Evolutionary conservation across 805 yeast species (phyloP).

Genomic region (Lipomyces oligophaga): DNA sequence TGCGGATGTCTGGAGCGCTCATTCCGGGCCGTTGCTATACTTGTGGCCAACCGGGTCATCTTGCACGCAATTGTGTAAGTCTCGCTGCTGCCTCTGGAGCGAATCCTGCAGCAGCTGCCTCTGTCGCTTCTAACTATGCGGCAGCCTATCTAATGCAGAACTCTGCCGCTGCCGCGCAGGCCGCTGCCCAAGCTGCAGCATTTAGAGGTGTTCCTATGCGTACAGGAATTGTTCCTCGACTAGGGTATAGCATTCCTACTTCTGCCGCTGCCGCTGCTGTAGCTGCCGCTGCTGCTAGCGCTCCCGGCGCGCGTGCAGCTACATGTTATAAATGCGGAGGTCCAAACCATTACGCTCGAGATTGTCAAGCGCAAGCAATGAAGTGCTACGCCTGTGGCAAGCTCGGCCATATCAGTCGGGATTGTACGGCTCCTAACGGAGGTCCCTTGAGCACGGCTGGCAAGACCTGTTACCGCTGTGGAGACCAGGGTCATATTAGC

Average conservation of each 20-base stretch:
- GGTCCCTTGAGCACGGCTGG: constrained; percentile 35
- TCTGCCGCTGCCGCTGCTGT: constrained; percentile 18
- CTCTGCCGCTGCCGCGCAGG: constrained; percentile 26
- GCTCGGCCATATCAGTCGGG: constrained; percentile 62
- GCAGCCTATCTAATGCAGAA: constrained; percentile 31
- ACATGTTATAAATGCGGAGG: constrained; percentile 82
- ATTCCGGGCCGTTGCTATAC: constrained; percentile 70
- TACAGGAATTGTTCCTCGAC: constrained; percentile 23
- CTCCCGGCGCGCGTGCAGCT: constrained; percentile 34
- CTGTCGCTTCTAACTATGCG: constrained; percentile 31
- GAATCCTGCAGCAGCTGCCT: constrained; percentile 19
- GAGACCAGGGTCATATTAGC: constrained; percentile 68
- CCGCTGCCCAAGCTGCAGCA: constrained; percentile 28
- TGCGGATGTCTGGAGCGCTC: constrained; percentile 44
- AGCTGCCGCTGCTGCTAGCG: constrained; percentile 47
- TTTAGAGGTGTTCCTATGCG: constrained; percentile 29
- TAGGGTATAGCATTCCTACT: constrained; percentile 10
- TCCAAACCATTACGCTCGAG: constrained; percentile 89
- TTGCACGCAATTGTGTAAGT: constrained; percentile 64
- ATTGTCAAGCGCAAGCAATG: constrained; percentile 65
- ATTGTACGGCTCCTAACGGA: constrained; percentile 33
- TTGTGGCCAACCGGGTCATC: constrained; percentile 75
- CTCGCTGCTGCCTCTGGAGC: constrained; percentile 29
- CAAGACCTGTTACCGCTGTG: constrained; percentile 67
- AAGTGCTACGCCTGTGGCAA: constrained; percentile 90